Percentiles rank a stretch among this genome's conserved stretches.
phyloP scores from a whole-genome alignment of 2,329 filamentous ascomycete species.

The Neoscytalidium dimidiatum region DNA sequence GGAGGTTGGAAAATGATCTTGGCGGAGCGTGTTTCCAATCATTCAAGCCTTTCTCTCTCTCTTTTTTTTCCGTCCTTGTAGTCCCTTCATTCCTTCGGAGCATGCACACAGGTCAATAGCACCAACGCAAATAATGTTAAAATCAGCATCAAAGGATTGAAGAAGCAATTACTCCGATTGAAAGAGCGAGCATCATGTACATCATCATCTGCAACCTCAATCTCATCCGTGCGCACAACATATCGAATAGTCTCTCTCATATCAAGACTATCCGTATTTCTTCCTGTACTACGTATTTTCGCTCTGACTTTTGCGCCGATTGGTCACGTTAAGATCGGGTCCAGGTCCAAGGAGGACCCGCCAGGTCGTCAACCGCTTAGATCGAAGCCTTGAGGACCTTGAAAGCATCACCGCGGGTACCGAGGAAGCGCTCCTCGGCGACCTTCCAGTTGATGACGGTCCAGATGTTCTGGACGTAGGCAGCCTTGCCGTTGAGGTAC shows the following conservation, averaged over 20 bases:
- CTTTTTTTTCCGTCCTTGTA: too few species aligned
- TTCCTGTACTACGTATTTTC: not conserved
- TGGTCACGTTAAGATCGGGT: not conserved
- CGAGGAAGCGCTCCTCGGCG: slow-evolving; percentile 63
- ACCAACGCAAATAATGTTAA: too few species aligned
- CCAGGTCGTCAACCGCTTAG: not conserved
- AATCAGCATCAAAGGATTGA: too few species aligned
- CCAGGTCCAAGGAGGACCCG: not conserved
- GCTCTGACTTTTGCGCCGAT: not conserved
- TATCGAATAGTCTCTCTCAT: too few species aligned
- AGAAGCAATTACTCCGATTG: not conserved
- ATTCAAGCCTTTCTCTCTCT: too few species aligned
- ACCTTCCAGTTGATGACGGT: slow-evolving; percentile 77
- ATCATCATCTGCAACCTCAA: not conserved
- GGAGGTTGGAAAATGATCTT: too few species aligned
- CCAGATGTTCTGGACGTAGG: slow-evolving; percentile 77
- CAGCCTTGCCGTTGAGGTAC: slow-evolving; percentile 75
- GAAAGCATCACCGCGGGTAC: slow-evolving; percentile 43
- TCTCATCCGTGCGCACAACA: too few species aligned
- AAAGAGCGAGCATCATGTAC: not conserved
- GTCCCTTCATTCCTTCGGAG: too few species aligned
- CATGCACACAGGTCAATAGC: too few species aligned
- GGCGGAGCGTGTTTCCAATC: too few species aligned
- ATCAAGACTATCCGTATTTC: too few species aligned
- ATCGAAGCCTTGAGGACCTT: slow-evolving; percentile 37